Evolutionary conservation across 192 early-diverging fungal genomes (phyloP), one percentile per base, ranked within the genome.

Genomic region (Podila epicladia): DNA sequence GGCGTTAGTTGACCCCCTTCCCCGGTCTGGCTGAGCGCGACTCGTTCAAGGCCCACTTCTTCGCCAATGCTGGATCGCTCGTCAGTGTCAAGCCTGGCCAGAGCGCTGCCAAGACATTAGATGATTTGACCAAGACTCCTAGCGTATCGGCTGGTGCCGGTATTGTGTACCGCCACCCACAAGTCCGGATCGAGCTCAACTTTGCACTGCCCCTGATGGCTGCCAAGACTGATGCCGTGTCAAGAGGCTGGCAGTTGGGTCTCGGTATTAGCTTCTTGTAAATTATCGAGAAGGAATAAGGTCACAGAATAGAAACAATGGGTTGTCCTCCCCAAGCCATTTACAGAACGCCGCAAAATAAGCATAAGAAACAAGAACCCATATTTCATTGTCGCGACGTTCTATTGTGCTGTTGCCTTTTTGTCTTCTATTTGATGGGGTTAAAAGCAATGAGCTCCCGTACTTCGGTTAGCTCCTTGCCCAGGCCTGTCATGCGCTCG

Each of bases 151-250:
- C 89, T 1, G 97, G 97, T 19, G 63, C 95, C 19, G 97, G 97
- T 53, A 84, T 99, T 33, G 93, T 93, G 12, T 94, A 94, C 35
- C 91, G 91, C 48, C 96, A 97, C 77, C 93, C 91, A 63, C 89
- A 95, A 49, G 89, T 95, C 49, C 89, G 96, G 17, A 88, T 95
- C 3, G 97, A 99, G 84, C 78, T 99, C 26, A 98, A 98, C 75
- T 96, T 92, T 74, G 94, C 95, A 73, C 62, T 98, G 28, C 97
- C 97, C 19, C 64, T 96, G 29, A 82, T 87, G 11, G 90, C 89
- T 7, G 75, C 89, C 28, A 69, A 78, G 38, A 83, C 87, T 41
- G 94, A 95, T 76, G 85, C 88, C 22, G 69, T 94, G 17, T 91
- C 92, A 71, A 85, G 91, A 13, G 96, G 96, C 7, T 82, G 93